Conservation (phyloP, 1,139 yeast genomes). For the Entelexis paramagnoliae region DNA sequence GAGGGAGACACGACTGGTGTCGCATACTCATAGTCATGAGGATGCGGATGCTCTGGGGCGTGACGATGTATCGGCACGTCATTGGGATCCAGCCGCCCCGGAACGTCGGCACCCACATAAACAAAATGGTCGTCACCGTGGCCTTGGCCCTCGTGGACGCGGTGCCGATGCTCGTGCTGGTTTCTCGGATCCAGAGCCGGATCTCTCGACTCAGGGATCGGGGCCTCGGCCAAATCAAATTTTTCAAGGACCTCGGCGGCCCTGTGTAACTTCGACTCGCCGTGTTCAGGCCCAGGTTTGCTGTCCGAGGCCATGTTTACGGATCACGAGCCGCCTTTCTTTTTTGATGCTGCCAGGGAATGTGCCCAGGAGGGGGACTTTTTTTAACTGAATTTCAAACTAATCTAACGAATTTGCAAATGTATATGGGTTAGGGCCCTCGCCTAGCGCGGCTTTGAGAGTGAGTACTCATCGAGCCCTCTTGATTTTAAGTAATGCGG, state of each 20-base stretch:
- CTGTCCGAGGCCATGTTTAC: background rate
- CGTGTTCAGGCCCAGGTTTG: background rate
- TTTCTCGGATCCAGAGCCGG: constrained; percentile 29
- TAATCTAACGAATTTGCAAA: background rate
- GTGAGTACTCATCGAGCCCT: background rate
- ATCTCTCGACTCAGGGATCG: constrained; percentile 23
- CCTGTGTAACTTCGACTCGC: constrained; percentile 8
- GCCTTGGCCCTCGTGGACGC: constrained; percentile 25
- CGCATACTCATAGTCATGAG: constrained; percentile 3
- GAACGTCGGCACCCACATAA: constrained; percentile 26
- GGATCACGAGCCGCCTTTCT: background rate
- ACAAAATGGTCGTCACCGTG: constrained; percentile 25
- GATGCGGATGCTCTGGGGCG: background rate
- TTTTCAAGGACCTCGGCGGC: constrained; percentile 12
- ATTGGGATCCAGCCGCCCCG: constrained; percentile 25
- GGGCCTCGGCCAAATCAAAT: constrained; percentile 21
- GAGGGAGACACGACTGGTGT: background rate
- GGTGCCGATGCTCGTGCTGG: constrained; percentile 29
- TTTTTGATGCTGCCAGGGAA: constrained; percentile 1
- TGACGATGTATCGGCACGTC: constrained; percentile 17
- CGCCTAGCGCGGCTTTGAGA: background rate
- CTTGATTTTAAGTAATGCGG: background rate
- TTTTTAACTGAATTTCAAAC: background rate
- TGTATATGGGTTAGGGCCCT: background rate
- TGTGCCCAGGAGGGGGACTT: constrained; percentile 1